Conservation (phyloP, 2,329 filamentous ascomycete species). For the Davidsoniella australis region DNA sequence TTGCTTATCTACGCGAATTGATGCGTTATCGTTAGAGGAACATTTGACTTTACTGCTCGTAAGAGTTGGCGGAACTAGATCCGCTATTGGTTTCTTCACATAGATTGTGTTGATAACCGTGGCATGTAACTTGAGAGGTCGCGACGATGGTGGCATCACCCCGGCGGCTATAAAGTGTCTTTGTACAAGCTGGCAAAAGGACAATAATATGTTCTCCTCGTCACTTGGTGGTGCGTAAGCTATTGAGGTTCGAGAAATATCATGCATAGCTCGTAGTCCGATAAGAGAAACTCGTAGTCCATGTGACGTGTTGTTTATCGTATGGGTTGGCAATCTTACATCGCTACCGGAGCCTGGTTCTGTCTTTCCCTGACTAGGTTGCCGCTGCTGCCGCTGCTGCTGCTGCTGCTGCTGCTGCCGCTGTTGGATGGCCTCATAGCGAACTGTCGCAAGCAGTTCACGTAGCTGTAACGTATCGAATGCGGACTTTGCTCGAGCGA, state of each 20-base stretch:
- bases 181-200: constrained; percentile 41
- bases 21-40: no score
- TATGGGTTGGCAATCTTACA: no score
- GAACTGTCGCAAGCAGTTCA: constrained; percentile 7
- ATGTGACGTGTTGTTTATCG: not conserved
- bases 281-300: constrained; percentile 29
- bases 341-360: not conserved
- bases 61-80: no score
- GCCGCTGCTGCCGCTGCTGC: not conserved
- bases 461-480: constrained; percentile 18
- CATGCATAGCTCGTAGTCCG: constrained; percentile 46
- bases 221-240: constrained; percentile 49
- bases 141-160: constrained; percentile 36
- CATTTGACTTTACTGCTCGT: no score
- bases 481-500: constrained; percentile 19
- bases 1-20: constrained; percentile 7
- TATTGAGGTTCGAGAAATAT: constrained; percentile 37
- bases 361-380: not conserved
- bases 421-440: constrained; percentile 7
- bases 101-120: constrained; percentile 81
- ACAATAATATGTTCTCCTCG: constrained; percentile 28
- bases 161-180: constrained; percentile 35
- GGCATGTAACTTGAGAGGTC: constrained; percentile 51
- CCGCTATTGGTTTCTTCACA: constrained; percentile 25
- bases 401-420: constrained; percentile 14